Conservation (phyloP, 1,284 basidiomycete genomes). For the Marasmius tenuissimus region DNA sequence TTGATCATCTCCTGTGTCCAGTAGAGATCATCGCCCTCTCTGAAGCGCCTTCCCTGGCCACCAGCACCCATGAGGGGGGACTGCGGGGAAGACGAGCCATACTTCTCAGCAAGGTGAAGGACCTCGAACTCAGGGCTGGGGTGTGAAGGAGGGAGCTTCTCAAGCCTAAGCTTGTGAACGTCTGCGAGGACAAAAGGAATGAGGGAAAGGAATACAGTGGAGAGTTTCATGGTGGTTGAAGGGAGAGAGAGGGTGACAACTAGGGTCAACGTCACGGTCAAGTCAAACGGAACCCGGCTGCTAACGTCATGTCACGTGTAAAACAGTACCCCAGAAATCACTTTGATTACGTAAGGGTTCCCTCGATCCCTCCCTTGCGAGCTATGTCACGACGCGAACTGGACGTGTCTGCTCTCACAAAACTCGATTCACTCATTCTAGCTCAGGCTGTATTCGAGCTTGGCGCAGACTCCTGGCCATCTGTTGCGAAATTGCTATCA, state of each 20-base stretch:
- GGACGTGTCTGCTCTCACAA: conserved; percentile 34
- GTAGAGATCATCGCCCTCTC: conserved; percentile 62
- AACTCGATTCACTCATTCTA: conserved; percentile 71
- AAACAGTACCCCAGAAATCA: background rate
- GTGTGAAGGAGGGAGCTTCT: conserved; percentile 70
- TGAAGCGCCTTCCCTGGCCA: conserved; percentile 68
- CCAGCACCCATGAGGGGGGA: conserved; percentile 72
- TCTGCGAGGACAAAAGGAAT: conserved; percentile 71
- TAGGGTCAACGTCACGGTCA: too few species aligned
- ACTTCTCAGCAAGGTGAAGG: conserved; percentile 87
- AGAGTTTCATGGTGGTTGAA: conserved; percentile 64
- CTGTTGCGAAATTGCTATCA: conserved; percentile 65
- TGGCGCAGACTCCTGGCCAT: conserved; percentile 73
- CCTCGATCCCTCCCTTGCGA: background rate
- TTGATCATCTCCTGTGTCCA: conserved; percentile 83
- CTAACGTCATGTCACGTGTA: background rate
- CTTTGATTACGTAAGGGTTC: background rate
- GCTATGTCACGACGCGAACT: conserved; percentile 6
- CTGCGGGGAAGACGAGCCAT: conserved; percentile 64
- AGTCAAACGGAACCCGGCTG: too few species aligned
- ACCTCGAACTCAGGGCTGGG: conserved; percentile 73
- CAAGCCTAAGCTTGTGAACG: conserved; percentile 83
- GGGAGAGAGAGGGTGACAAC: background rate
- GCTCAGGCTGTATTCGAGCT: conserved; percentile 85
- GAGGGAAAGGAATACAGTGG: conserved; percentile 61